Base-by-base conservation (phyloP, 192 early-diverging fungal genomes). In the Martensiomyces pterosporus region DNA sequence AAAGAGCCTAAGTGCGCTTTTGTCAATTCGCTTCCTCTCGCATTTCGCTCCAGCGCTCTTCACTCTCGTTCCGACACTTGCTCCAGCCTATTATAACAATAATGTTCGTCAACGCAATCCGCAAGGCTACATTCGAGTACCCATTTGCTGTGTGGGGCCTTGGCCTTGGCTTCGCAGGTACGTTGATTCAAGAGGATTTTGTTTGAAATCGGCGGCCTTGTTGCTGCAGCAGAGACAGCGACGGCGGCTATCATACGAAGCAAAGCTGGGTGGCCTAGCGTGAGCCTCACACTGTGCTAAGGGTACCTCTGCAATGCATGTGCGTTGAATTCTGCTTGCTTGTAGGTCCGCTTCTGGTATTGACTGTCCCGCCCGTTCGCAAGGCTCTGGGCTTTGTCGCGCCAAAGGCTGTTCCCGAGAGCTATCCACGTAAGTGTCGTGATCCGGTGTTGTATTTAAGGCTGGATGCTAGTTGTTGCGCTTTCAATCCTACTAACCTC, bases 131-230 rank as follows among this genome's bases (percentile, higher is more conserved):
- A 7, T 73, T 61, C 34, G 50, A 57, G 21, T 41, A 65, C 26
- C 69, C 69, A 22, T 73, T 73, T 52, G 69, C 69, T 3, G 42
- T 65, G 17, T 73, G 69, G 69, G 69, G 69, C 7, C 15, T 73
- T 21, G 69, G 36, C 9, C 69, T 73, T n/a, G 69, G 69, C 2
- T 65, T 73, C 24, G 25, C 52, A 24, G 64, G 64, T 58, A 67
- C 38, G 55, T 36, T 24, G 14, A 15, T 16, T 9, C 7, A 41
- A 19, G n/a, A n/a, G n/a, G n/a, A n/a, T n/a, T n/a, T n/a, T n/a
- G n/a, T n/a, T n/a, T n/a, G n/a, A n/a, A n/a, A n/a, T n/a, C n/a
- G n/a, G n/a, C n/a, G n/a, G n/a, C n/a, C n/a, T n/a, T n/a, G n/a
- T n/a, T n/a, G n/a, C n/a, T n/a, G n/a, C n/a, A n/a, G n/a, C n/a